Conservation (phyloP, 768 basidiomycete genomes). For the Macrocybe gigantea region DNA sequence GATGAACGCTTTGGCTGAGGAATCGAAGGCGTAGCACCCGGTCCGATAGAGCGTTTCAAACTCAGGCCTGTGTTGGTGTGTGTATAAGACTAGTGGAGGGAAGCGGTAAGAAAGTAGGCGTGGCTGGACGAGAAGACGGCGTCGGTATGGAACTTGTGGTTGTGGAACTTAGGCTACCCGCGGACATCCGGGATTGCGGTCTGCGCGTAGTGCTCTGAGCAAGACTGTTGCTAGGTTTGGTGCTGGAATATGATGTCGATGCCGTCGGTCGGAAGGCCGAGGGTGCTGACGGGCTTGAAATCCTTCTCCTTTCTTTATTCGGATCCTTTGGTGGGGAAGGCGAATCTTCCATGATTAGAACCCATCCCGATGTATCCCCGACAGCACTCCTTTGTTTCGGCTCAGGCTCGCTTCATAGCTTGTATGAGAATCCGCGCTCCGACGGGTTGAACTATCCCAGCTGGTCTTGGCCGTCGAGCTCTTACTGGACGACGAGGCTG, state of each 20-base stretch:
- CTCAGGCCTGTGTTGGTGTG: constrained; percentile 34
- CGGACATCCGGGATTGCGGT: constrained; percentile 72
- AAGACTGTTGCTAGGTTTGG: constrained; percentile 36
- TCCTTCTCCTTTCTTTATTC: constrained; percentile 50
- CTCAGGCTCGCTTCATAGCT: constrained; percentile 40
- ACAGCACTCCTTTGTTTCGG: constrained; percentile 41
- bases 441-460: constrained; percentile 34
- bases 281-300: constrained; percentile 59
- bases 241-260: constrained; percentile 31
- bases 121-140: constrained; percentile 63
- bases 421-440: constrained; percentile 38
- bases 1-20: constrained; percentile 55
- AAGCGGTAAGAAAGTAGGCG: constrained; percentile 74
- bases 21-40: constrained; percentile 33
- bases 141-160: constrained; percentile 62
- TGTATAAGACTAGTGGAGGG: constrained; percentile 46
- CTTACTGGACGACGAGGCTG: constrained; percentile 32
- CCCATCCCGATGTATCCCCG: constrained; percentile 75
- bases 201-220: constrained; percentile 27
- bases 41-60: constrained; percentile 57
- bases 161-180: constrained; percentile 40
- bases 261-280: constrained; percentile 43
- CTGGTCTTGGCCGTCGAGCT: constrained; percentile 36
- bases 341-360: constrained; percentile 85
- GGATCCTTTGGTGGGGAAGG: constrained; percentile 60